Base-by-base conservation (phyloP, 768 basidiomycete species). In the Tylopilus cervinicoccineus region DNA sequence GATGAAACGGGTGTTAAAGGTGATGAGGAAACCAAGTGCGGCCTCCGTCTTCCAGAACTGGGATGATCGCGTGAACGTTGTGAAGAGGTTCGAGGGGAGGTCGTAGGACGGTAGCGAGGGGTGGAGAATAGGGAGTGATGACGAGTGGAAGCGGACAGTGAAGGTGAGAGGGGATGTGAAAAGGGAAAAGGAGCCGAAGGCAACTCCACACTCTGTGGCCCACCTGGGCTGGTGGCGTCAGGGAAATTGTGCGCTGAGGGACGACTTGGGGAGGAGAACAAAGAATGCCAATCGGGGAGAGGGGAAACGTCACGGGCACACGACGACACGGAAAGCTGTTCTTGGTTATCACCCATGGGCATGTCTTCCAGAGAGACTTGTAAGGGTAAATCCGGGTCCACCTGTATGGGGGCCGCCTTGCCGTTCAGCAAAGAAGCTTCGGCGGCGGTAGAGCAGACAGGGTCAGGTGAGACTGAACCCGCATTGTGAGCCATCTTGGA, bases 1-100 rank as follows among this genome's bases (percentile, higher is more conserved):
- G 58, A 63, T 1, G 56, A 58, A 37, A 45, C 5, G 6, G 60
- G 60, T 37, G 58, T 62, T 23, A 64, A 37, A 17, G 66, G 62
- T 6, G 64, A 60, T 9, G 53, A 58, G 22, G 28, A 8, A 12
- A 36, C 20, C 10, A 14, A 32, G 7, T 28, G 33, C 2, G 5
- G 16, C 9, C 38, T 33, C 33, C n/a, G 40, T 20, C 43, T 38
- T 32, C 37, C 42, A 11, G 44, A 39, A 47, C 13, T 47, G 4
- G 43, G 32, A 4, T 42, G 54, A 33, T 46, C 41, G 4, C 17
- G 38, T 31, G 55, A 47, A 31, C 12, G 27, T 10, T 48, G 57
- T 14, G 59, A 54, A 1, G 57, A 56, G 3, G 55, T 56, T 26
- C 32, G 54, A 17, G 52, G 57, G 40, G 57, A 53, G 17, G 62